Base-by-base conservation (phyloP, 2,329 filamentous ascomycete species). In the Emericellopsis atlantica region DNA sequence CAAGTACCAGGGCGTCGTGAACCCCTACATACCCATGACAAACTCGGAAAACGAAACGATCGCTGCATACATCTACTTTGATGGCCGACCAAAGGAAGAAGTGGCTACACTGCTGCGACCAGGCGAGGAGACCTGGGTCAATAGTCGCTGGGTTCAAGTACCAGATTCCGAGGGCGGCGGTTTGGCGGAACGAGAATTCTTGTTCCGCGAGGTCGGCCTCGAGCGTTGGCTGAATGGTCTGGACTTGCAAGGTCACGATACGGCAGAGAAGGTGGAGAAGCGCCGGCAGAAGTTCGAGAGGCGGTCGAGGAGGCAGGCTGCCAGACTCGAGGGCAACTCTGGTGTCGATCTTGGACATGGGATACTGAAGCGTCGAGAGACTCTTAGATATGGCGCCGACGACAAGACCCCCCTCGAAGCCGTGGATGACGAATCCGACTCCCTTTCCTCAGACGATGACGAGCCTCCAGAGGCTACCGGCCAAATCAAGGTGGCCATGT, bases 71-170 rank as follows among this genome's bases (percentile, higher is more conserved):
- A 96, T 98, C 51, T 98, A 98, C 66, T 98, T 98, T 56, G 92
- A 98, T 61, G 92, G 92, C 15, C 74, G 92, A 46, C 76, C 77
- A 45, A 98, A 98, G 60, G 92, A 98, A 59, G 92, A 98, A 64
- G 93, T 98, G 4, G 92, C 92, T 40, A 98, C 92, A 11, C 68
- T 98, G 43, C 69, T 98, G 40, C 75, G 92, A 42, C 83, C 89
- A 11, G 90, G 92, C 21, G 92, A 96, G 58, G 92, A 98, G 64
- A 98, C 92, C 2, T 98, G 92, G 92, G 93, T 98, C 21, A 98
- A 96, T 56, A 95, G 88, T 42, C 75, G 92, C 52, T 98, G 92
- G 92, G 92, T 98, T 39, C 90, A 93, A 56, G 79, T 98, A 6
- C 87, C 90, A 3, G 81, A 89, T 23, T 78, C 82, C 21, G 90